These are phyloP conservation scores for Bipolaris gigantea DNA, from an alignment of 2,329 filamentous ascomycete genomes.

Conservation along the genomic window DNA sequence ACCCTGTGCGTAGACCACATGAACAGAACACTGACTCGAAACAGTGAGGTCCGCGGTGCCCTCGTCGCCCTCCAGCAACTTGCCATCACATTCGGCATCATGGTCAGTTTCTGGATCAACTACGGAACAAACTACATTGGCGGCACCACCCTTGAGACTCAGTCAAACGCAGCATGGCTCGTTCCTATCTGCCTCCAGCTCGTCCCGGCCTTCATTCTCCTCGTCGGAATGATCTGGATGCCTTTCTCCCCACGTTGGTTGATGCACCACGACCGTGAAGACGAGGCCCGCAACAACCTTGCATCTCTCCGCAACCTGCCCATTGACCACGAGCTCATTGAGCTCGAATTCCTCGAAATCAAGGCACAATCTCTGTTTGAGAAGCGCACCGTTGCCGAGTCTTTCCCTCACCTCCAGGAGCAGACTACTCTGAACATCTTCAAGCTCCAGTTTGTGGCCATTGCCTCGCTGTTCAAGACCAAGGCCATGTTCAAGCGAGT, in stretches of 20 bases:
- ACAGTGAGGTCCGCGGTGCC: conserved; percentile 63
- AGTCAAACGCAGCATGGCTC: conserved; percentile 70
- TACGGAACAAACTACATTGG: conserved; percentile 51
- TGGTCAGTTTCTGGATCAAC: conserved; percentile 41
- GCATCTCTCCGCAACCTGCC: conserved; percentile 65
- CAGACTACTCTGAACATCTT: conserved; percentile 62
- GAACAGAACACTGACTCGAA: conserved; percentile 45
- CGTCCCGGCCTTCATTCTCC: conserved; percentile 65
- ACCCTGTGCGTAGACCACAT: rapidly evolving
- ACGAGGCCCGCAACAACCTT: conserved; percentile 66
- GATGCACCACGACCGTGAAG: conserved; percentile 68
- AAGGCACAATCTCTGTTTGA: conserved; percentile 78
- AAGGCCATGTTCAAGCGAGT: conserved; percentile 69
- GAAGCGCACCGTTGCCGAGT: conserved; percentile 65
- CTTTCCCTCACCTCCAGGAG: conserved; percentile 67
- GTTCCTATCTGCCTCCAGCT: conserved; percentile 73
- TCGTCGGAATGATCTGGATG: conserved; percentile 75
- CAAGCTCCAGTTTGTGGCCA: conserved; percentile 65
- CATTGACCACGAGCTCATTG: conserved; percentile 66
- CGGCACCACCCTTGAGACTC: conserved; percentile 61
- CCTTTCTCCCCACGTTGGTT: conserved; percentile 79
- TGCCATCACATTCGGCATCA: conserved; percentile 58
- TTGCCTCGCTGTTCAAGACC: conserved; percentile 65
- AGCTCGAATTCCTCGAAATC: conserved; percentile 81
- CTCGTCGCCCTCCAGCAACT: conserved; percentile 66